Evolutionary conservation across 2,329 filamentous ascomycete species (phyloP).

Genomic region (Lecanicillium sp.): DNA sequence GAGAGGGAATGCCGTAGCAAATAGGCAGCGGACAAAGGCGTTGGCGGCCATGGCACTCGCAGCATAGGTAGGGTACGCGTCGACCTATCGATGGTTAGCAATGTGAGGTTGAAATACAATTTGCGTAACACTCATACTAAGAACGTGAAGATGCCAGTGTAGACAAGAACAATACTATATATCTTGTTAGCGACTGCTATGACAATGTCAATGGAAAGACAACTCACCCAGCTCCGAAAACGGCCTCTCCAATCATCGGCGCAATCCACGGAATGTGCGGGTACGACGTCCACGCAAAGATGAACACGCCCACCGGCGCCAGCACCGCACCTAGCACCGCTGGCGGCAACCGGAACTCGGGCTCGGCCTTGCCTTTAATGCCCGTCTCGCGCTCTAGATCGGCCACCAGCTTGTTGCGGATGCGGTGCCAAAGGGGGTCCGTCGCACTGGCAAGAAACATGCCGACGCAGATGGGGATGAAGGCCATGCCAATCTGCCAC

Average conservation of each 20-base stretch:
- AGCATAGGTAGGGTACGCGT: slow-evolving; percentile 70
- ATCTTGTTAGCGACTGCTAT: not conserved
- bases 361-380: slow-evolving; percentile 59
- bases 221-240: slow-evolving; percentile 67
- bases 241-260: slow-evolving; percentile 63
- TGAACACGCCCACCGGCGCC: slow-evolving; percentile 76
- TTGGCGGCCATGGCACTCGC: slow-evolving; percentile 79
- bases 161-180: slow-evolving; percentile 65
- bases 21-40: slow-evolving; percentile 69
- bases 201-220: slow-evolving; percentile 8
- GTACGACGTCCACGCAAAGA: slow-evolving; percentile 83
- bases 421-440: slow-evolving; percentile 60
- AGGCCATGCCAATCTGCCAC: slow-evolving; percentile 74
- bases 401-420: slow-evolving; percentile 52
- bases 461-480: slow-evolving; percentile 64
- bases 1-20: slow-evolving; percentile 58
- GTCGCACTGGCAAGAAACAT: slow-evolving; percentile 58
- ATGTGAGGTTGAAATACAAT: not conserved
- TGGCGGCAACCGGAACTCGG: slow-evolving; percentile 78
- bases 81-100: slow-evolving; percentile 52
- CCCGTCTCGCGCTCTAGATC: slow-evolving; percentile 46
- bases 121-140: slow-evolving; percentile 40
- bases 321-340: slow-evolving; percentile 68
- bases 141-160: slow-evolving; percentile 83
- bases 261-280: slow-evolving; percentile 68